phyloP scores from a whole-genome alignment of 306 rosid species.

The Cucumis hystrix region DNA sequence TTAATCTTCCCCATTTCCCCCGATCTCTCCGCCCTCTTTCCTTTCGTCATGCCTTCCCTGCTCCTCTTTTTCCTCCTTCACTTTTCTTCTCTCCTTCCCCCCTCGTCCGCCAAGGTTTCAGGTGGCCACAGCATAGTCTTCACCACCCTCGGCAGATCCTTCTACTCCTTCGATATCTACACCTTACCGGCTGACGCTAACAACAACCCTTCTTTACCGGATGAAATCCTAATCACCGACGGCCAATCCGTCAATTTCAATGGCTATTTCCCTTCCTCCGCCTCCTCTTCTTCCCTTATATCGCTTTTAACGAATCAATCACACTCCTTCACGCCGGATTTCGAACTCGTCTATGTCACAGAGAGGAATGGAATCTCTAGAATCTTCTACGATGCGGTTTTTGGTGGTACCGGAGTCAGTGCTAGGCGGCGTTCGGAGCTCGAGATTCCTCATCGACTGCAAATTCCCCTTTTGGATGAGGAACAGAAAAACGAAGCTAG shows the following conservation, averaged over 20 bases:
- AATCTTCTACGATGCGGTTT: constrained; percentile 54
- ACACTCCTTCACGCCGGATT: constrained; percentile 8
- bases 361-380: constrained; percentile 46
- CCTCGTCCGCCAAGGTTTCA: not conserved
- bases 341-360: constrained; percentile 52
- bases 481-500: not conserved
- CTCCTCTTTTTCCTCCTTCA: not conserved
- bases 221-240: constrained; percentile 55
- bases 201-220: not conserved
- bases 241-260: constrained; percentile 67
- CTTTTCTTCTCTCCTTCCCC: constrained; percentile 1
- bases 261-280: constrained; percentile 55
- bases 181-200: constrained; percentile 20
- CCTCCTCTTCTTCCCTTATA: constrained; percentile 10
- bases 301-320: constrained; percentile 20
- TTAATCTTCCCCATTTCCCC: not conserved
- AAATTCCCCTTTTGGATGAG: constrained; percentile 32
- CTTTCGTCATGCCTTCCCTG: not conserved
- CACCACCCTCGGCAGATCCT: constrained; percentile 52
- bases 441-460: constrained; percentile 32
- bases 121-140: constrained; percentile 39
- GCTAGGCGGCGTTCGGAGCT: constrained; percentile 25
- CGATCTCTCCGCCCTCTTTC: not conserved
- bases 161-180: constrained; percentile 54
- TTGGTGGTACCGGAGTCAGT: not conserved